Evolutionary conservation across 495 filamentous ascomycete genomes (phyloP), one percentile per base, ranked within the genome.

Genomic region (Amorphotheca resinae): DNA sequence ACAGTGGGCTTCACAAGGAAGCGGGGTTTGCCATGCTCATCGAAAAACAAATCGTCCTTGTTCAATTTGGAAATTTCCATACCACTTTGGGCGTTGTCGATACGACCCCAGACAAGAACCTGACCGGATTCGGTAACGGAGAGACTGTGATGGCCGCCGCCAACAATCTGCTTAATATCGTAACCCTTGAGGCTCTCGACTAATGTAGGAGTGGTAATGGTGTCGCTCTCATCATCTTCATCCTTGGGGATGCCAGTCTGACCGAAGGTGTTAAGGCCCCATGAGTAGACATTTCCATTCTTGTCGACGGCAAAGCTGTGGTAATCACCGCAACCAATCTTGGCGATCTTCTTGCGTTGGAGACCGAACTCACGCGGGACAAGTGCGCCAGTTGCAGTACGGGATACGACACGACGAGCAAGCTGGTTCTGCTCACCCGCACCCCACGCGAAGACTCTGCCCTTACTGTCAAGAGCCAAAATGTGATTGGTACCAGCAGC

Each of bases 211-310:
- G 82, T 66, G 30, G 67, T 64, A 22, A 76, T 72, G 41, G 68
- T 70, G 43, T 78, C 70, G 17, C 77, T 86, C 18, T 78, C 86
- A 15, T 77, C 85, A 36, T 74, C 72, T 9, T 75, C 71, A 9
- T 67, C 65, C 20, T 51, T 55, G 9, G 38, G 22, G 30, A 53
- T 28, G 33, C 84, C 91, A 8, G 80, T 84, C 59, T 89, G 79
- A 35, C 79, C 82, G 56, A 82, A 93, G 57, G 79, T 84, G 64
- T 95, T 96, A 26, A 87, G 62, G 4, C 88, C 89, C 86, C 87
- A 96, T 16, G 78, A 68, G 60, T 74, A 89, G 44, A 91, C 77
- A 22, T 78, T 70, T 25, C 74, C 79, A 30, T 78, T 71, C 15
- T 71, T 66, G 61, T 81, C 77, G 45, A 94, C 68, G 32, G 86